Base-by-base conservation (phyloP, 306 rosid species). In the Spatholobus suberectus region DNA sequence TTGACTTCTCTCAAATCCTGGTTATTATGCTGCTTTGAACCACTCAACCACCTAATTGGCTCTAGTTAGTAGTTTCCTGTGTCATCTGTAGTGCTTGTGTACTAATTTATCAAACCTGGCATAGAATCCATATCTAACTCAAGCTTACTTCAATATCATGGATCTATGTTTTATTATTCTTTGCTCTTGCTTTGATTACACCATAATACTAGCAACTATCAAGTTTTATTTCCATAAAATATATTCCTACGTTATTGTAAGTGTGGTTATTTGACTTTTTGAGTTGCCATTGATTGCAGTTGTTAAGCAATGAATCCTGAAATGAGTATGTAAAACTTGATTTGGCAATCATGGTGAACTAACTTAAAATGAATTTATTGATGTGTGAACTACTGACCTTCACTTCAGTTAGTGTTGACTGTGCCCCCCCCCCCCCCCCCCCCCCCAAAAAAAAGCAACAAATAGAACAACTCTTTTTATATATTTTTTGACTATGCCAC, bases 271-370 rank as follows among this genome's bases (percentile, higher is more conserved):
- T 8, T 52, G 59, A 52, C 59, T 79, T 82, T n/a, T 72, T 58
- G 81, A 65, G 7, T 77, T 73, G 32, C 72, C 75, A 5, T n/a
- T 73, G 49, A 51, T 54, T 85, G 78, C 79, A 32, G 65, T 15
- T 58, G 18, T 27, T 72, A 52, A 18, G 21, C 52, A 40, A 77
- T 58, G 51, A 63, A 38, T 78, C 68, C 23, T 55, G n/a, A 43
- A 71, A 12, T 55, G 44, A 35, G 37, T 78, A 17, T 52, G 44
- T 65, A 47, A 72, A 11, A 10, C 18, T 35, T 51, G 7, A 34
- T 79, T 49, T 54, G 51, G 5, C 41, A 55, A 73, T 34, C 37
- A 18, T n/a, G 24, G 68, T 77, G 58, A 52, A 41, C 46, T 40
- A 47, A 69, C 32, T 70, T 46, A n/a, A 29, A 3, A 29, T 29